phyloP scores from a whole-genome alignment of 2,329 filamentous ascomycete species.

The Nakataea oryzae region DNA sequence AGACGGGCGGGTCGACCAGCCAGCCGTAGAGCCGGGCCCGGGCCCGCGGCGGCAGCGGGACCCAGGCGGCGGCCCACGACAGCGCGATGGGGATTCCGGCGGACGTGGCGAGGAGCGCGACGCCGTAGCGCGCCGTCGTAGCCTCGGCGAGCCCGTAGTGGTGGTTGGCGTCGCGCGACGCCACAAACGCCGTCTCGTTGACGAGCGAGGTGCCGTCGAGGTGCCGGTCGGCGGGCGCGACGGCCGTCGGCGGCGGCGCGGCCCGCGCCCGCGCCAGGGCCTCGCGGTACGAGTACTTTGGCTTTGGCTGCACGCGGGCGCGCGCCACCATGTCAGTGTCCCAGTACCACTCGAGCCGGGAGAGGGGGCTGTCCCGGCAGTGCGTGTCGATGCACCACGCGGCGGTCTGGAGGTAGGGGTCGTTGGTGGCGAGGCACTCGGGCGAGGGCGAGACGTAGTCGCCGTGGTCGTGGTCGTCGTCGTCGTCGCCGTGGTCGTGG shows the following conservation, averaged over 20 bases:
- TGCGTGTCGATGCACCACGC: slow-evolving; percentile 16
- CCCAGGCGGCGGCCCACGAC: background rate
- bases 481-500: background rate
- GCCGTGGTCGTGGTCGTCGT: too few species aligned
- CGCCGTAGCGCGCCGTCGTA: background rate
- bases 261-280: background rate
- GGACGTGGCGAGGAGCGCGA: background rate
- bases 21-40: slow-evolving; percentile 6
- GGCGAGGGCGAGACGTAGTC: too few species aligned
- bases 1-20: slow-evolving; percentile 18
- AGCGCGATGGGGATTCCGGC: background rate
- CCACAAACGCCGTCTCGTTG: background rate
- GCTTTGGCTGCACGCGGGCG: background rate
- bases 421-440: slow-evolving; percentile 8
- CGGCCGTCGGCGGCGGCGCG: background rate
- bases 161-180: background rate
- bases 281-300: background rate
- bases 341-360: background rate
- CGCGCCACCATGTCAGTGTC: background rate
- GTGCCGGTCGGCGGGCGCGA: slow-evolving; percentile 5
- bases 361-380: background rate
- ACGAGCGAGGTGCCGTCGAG: background rate
- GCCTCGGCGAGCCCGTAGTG: background rate
- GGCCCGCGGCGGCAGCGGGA: background rate
- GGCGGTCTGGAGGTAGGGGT: slow-evolving; percentile 14